phyloP scores from a whole-genome alignment of 768 basidiomycete genomes.

The Daedaleopsis sinensis region DNA sequence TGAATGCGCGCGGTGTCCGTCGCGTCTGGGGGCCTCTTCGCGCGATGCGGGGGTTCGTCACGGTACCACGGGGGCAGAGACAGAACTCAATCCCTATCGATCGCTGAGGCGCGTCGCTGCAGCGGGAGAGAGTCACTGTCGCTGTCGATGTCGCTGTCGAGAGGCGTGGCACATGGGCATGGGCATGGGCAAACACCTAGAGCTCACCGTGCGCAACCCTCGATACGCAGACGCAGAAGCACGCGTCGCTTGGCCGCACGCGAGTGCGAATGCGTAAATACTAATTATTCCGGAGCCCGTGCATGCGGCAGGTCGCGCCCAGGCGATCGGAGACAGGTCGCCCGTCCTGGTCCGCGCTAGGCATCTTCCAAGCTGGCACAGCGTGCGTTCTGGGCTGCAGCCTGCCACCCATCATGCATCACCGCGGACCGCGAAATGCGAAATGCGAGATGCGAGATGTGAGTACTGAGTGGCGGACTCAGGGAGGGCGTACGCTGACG shows the following conservation, averaged over 20 bases:
- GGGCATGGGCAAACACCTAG: too few relatives aligned
- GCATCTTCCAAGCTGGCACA: slow-evolving; percentile 2
- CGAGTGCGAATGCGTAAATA: slow-evolving; percentile 19
- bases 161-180: too few relatives aligned
- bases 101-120: background rate
- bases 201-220: background rate
- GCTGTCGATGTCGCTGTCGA: too few relatives aligned
- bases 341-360: slow-evolving; percentile 1
- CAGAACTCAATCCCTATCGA: slow-evolving; percentile 21
- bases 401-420: too few relatives aligned
- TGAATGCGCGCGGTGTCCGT: background rate
- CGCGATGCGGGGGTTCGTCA: background rate
- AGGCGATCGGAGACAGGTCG: slow-evolving; percentile 12
- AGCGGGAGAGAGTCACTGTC: slow-evolving; percentile 10
- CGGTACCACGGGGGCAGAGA: slow-evolving; percentile 10
- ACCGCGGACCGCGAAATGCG: background rate
- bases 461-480: too few relatives aligned
- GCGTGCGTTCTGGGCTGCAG: slow-evolving; percentile 2
- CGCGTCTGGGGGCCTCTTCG: background rate
- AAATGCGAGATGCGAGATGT: background rate
- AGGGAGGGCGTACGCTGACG: too few relatives aligned
- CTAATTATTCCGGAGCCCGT: slow-evolving; percentile 8
- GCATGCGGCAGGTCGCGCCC: slow-evolving; percentile 12
- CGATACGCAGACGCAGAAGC: background rate
- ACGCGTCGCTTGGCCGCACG: background rate